Evolutionary conservation across 257 asterid species (phyloP), one percentile per base, ranked within the genome.

Genomic region (Lantana camara): DNA sequence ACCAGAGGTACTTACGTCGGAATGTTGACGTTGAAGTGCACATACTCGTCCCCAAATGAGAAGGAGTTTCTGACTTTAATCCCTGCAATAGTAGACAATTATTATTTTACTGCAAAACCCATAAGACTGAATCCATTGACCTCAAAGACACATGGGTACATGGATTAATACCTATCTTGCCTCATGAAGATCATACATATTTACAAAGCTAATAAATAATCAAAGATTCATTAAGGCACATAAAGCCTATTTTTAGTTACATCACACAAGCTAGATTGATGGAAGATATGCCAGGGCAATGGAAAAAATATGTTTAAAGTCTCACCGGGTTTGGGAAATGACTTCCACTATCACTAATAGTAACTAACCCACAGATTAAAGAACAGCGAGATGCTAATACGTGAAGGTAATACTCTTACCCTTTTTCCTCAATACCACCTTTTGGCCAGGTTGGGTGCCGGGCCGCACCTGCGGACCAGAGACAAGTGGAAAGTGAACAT

Each of bases 401-500:
- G 32, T 58, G 13, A 34, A 70, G 48, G 50, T 16, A 55, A 54
- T n/a, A 69, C 17, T 22, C 55, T 46, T 83, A 88, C 98, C 98
- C 79, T 91, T 91, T 52, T 75, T 86, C 79, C 73, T 83, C 63
- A 91, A 79, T 64, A 86, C 90, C 57, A 91, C 98, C 80, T 91
- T 91, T 66, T 88, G 96, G 41, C 98, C 96, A 55, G 98, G 92
- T 77, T 91, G 95, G 60, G 95, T 81, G 72, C 98, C 98, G 41
- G 98, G 82, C 29, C 86, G 95, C 57, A 85, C 96, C 96, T 89
- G 67, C 68, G 74, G 67, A 66, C 49, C 75, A 74, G 37, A 66
- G 50, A 30, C 37, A 40, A 37, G 64, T 52, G 29, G 14, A 69
- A 69, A 41, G 55, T 48, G 66, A 44, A 14, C 68, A 44, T 32